Evolutionary conservation across 192 early-diverging fungal genomes (phyloP).

Genomic region (Paraglomus brasilianum): DNA sequence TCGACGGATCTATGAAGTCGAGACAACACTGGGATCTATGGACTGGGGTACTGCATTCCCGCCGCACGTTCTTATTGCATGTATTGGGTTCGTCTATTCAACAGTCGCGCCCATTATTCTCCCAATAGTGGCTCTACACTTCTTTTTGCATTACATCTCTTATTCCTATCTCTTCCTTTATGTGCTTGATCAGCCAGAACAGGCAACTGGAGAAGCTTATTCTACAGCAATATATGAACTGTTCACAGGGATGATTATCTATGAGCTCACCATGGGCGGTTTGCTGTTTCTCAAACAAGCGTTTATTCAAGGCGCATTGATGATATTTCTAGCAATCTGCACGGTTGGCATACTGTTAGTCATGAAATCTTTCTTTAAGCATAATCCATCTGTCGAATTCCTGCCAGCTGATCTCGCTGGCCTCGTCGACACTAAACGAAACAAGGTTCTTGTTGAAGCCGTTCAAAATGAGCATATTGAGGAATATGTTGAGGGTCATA

Average conservation of each 20-base stretch:
- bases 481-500: not conserved
- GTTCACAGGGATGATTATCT: constrained; percentile 69
- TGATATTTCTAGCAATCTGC: not conserved
- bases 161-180: constrained; percentile 83
- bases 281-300: constrained; percentile 65
- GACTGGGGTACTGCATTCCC: constrained; percentile 65
- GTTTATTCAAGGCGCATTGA: constrained; percentile 33
- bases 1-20: constrained; percentile 56
- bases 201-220: constrained; percentile 65
- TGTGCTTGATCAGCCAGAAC: constrained; percentile 59
- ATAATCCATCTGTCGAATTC: constrained; percentile 26
- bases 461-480: not conserved
- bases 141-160: constrained; percentile 67
- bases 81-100: constrained; percentile 72
- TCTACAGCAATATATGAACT: constrained; percentile 61
- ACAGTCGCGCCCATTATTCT: constrained; percentile 79
- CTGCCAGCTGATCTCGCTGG: constrained; percentile 23
- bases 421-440: constrained; percentile 1
- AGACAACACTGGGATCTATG: constrained; percentile 47
- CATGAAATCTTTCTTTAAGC: not conserved
- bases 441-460: not conserved
- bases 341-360: not conserved
- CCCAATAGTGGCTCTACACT: constrained; percentile 75
- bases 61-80: constrained; percentile 65
- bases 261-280: constrained; percentile 68